Evolutionary conservation across 1,139 yeast genomes (phyloP), one percentile per base, ranked within the genome.

Genomic region (Saccharomyces hybrid): DNA sequence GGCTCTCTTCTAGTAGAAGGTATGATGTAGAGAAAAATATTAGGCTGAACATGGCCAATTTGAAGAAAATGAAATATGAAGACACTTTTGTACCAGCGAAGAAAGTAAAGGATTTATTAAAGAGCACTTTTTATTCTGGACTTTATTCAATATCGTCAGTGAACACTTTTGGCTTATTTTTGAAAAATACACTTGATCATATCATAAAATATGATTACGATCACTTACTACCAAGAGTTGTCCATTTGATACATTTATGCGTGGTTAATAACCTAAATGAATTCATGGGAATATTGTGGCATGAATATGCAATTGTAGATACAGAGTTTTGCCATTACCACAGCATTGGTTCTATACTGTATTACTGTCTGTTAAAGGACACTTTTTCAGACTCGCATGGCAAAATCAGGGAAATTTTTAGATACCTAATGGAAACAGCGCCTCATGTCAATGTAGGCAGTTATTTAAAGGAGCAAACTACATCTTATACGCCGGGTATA

Each of bases 1-100:
- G 89, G 63, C 86, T 86, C 62, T 75, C 88, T 0, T 74, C 95
- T 0, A 89, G 90, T 60, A 83, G 83, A 54, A 80, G 91, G 57
- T 96, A 90, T 56, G 96, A 86, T 69, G 80, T 88, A 56, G 76
- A 80, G 69, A 70, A 80, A 32, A 52, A 66, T 3, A 54, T 73
- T 6, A 66, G 71, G 50, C 62, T 63, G 24, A 54, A 64, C 26
- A 60, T 65, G 62, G 64, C 68, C 2, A 71, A 72, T 53, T 67
- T 69, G 47, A 69, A 72, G 0, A 71, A 74, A 1, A 65, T 73
- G 2, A 72, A 76, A 2, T 60, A 70, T 21, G 68, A 73, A 2
- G 82, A 81, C 12, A 73, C 81, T 4, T 81, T 76, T 24, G 73
- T 84, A 9, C 74, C 74, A 2, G 89, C 90, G 0, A 73, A 70